These are phyloP conservation scores for Dryadomyces sulphureus DNA, from an alignment of 2,329 filamentous ascomycete species.

Conservation along the genomic window DNA sequence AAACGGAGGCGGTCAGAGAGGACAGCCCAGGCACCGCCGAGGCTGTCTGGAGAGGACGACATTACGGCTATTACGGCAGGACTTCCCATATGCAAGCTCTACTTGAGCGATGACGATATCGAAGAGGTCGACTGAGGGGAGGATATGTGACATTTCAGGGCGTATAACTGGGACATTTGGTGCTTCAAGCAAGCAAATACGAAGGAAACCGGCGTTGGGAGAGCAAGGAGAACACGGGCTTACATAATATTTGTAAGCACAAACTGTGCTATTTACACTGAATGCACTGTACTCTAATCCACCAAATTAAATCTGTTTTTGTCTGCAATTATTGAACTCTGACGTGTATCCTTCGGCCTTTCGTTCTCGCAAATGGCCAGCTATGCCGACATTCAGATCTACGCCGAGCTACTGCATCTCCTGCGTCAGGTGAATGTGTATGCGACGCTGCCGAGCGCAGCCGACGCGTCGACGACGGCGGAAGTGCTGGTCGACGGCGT, in stretches of 20 bases:
- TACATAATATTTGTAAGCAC: too few relatives aligned
- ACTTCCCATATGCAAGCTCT: slow-evolving; percentile 46
- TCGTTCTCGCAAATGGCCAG: background rate
- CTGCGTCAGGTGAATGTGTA: slow-evolving; percentile 49
- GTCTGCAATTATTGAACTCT: too few relatives aligned
- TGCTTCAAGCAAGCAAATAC: too few relatives aligned
- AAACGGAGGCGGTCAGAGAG: slow-evolving; percentile 18
- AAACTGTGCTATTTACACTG: too few relatives aligned
- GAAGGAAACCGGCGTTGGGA: too few relatives aligned
- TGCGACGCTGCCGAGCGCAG: slow-evolving; percentile 31
- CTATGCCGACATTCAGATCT: slow-evolving; percentile 22
- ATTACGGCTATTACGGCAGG: slow-evolving; percentile 18
- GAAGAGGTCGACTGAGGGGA: slow-evolving; percentile 38
- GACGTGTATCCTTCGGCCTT: background rate
- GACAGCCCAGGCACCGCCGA: slow-evolving; percentile 14
- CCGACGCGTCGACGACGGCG: slow-evolving; percentile 26
- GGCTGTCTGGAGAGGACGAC: slow-evolving; percentile 12
- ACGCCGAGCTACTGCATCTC: slow-evolving; percentile 50
- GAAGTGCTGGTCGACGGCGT: slow-evolving; percentile 29
- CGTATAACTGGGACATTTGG: background rate
- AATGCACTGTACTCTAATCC: too few relatives aligned
- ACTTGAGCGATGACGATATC: slow-evolving; percentile 74
- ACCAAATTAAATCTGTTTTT: too few relatives aligned
- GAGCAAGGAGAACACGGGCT: too few relatives aligned
- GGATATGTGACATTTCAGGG: background rate